Percentiles rank a stretch among this genome's conserved stretches.
Evolutionary conservation across 805 yeast genomes (phyloP).

Genomic region (Cyberlindnera xishuangbannaensis): DNA sequence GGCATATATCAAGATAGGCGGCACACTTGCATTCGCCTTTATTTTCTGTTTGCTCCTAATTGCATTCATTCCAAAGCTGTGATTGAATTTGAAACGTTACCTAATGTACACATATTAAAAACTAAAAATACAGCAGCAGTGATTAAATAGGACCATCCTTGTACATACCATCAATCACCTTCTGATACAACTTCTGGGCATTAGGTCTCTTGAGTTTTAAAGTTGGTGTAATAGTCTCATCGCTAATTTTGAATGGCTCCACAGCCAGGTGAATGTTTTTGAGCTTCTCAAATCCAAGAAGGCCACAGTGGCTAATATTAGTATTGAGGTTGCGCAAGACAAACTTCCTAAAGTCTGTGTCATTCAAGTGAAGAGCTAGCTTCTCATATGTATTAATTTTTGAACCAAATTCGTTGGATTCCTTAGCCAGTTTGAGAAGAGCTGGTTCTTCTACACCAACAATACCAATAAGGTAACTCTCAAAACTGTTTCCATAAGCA

Average conservation of each 20-base stretch:
- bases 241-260: conserved; percentile 50
- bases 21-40: conserved; percentile 22
- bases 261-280: conserved; percentile 39
- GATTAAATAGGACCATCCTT: conserved; percentile 31
- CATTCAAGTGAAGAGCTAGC: conserved; percentile 19
- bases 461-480: conserved; percentile 53
- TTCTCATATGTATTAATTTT: conserved; percentile 21
- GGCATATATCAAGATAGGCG: conserved; percentile 27
- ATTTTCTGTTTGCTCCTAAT: conserved; percentile 31
- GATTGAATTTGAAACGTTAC: no score
- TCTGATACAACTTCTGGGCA: conserved; percentile 41
- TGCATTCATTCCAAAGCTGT: conserved; percentile 33
- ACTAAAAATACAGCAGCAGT: no score
- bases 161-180: conserved; percentile 39
- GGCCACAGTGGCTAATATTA: conserved; percentile 28
- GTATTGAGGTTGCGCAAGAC: conserved; percentile 34
- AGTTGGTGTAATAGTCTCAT: conserved; percentile 56
- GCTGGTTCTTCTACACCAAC: conserved; percentile 51
- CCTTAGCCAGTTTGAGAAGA: conserved; percentile 16
- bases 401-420: conserved; percentile 8
- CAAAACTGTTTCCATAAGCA: conserved; percentile 58
- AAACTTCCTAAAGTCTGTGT: conserved; percentile 31
- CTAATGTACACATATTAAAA: no score
- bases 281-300: conserved; percentile 47
- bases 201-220: conserved; percentile 46